These are phyloP conservation scores for Alternaria solani DNA, from an alignment of 2,329 filamentous ascomycete species.

Conservation along the genomic window DNA sequence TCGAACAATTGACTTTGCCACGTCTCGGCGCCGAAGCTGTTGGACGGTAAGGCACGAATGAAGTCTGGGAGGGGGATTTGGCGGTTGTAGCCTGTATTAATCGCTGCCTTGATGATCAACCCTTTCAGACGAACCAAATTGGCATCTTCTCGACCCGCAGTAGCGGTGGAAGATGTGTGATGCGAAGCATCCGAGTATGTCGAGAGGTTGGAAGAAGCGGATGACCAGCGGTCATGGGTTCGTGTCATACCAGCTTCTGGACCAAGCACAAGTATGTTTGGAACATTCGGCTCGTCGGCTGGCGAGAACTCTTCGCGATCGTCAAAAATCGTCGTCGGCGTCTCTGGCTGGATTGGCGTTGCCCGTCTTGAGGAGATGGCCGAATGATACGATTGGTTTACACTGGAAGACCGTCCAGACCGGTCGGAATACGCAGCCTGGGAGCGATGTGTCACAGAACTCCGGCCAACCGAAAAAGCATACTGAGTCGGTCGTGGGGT, in stretches of 20 bases:
- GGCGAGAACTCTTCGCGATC: conserved; percentile 81
- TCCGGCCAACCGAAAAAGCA: conserved; percentile 61
- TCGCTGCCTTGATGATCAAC: conserved; percentile 82
- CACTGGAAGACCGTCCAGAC: conserved; percentile 53
- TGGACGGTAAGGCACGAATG: conserved; percentile 75
- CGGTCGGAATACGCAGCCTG: conserved; percentile 46
- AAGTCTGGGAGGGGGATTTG: conserved; percentile 73
- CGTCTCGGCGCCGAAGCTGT: conserved; percentile 77
- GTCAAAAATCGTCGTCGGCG: conserved; percentile 93
- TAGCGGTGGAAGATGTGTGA: conserved; percentile 74
- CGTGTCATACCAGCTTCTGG: conserved; percentile 63
- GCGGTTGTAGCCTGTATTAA: conserved; percentile 82
- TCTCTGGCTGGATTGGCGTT: conserved; percentile 70
- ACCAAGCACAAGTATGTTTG: conserved; percentile 88
- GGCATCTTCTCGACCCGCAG: conserved; percentile 73
- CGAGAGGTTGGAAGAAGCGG: conserved; percentile 75
- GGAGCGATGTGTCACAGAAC: conserved; percentile 45
- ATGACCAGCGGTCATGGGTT: conserved; percentile 79
- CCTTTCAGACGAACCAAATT: conserved; percentile 81
- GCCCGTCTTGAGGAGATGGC: conserved; percentile 51
- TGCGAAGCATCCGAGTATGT: conserved; percentile 75
- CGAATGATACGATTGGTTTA: conserved; percentile 56
- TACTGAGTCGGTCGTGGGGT: conserved; percentile 84
- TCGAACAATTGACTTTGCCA: conserved; percentile 76
- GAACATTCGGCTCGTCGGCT: conserved; percentile 73